Conservation (phyloP, 192 early-diverging fungal genomes). For the Coemansia sp. region DNA sequence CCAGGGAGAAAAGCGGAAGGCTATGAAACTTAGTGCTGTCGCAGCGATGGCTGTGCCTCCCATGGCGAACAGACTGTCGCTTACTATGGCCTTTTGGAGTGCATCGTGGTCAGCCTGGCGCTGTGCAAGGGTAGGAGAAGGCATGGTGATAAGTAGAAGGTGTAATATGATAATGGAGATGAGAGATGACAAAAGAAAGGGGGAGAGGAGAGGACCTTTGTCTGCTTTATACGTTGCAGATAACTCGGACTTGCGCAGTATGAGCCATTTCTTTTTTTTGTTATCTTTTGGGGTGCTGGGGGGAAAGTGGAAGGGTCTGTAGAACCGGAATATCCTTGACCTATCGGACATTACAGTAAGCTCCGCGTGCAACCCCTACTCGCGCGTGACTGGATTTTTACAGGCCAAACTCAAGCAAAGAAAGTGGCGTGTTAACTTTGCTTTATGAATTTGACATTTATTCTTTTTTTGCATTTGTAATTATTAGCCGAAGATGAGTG, state of each 20-base stretch:
- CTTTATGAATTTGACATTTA: not conserved
- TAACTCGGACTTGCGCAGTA: not conserved
- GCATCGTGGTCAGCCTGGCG: conserved; percentile 28
- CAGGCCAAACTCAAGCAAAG: not conserved
- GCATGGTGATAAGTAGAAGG: conserved; percentile 17
- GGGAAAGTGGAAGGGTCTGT: not conserved
- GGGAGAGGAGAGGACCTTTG: not conserved
- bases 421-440: not conserved
- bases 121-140: conserved; percentile 18
- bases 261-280: not conserved
- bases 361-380: not conserved
- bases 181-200: not conserved
- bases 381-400: not conserved
- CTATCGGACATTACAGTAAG: not conserved
- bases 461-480: not conserved
- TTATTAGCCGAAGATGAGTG: not conserved
- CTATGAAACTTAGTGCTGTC: conserved; percentile 30
- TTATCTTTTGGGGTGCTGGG: not conserved
- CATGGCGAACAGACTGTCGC: conserved; percentile 47
- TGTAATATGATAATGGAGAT: not conserved
- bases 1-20: conserved; percentile 28
- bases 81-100: conserved; percentile 32
- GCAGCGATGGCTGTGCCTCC: conserved; percentile 31
- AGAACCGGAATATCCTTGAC: not conserved
- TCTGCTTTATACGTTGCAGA: not conserved